Conservation (phyloP, 495 filamentous ascomycete genomes). For the Stereocaulon alpinum region DNA sequence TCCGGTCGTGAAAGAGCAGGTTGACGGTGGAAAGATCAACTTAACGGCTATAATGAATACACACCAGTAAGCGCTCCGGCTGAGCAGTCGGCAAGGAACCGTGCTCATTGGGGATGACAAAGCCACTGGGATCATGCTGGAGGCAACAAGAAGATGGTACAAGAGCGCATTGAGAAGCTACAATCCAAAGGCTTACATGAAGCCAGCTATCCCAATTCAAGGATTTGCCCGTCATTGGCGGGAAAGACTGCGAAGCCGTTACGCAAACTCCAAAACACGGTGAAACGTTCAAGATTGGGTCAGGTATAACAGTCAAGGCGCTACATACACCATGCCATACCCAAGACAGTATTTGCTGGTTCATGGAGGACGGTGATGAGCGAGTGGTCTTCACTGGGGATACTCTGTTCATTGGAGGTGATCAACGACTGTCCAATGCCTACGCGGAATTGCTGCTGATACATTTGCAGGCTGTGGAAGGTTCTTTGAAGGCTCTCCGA, state of each 20-base stretch:
- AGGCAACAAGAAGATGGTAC: conserved; percentile 71
- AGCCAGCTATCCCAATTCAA: conserved; percentile 58
- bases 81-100: conserved; percentile 1
- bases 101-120: conserved; percentile 6
- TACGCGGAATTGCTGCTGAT: neutral
- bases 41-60: conserved; percentile 88
- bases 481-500: conserved; percentile 88
- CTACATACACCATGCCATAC: conserved; percentile 96
- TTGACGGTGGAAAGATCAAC: conserved; percentile 62
- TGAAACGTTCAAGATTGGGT: conserved; percentile 72
- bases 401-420: conserved; percentile 89
- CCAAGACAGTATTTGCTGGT: conserved; percentile 93
- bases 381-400: conserved; percentile 91
- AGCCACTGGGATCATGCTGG: conserved; percentile 95
- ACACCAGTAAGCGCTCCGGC: conserved; percentile 61
- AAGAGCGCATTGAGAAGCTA: conserved; percentile 13
- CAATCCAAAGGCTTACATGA: conserved; percentile 4
- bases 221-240: conserved; percentile 68
- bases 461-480: conserved; percentile 68
- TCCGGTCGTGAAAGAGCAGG: conserved; percentile 65
- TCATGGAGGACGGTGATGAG: conserved; percentile 70
- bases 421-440: neutral
- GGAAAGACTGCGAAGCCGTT: conserved; percentile 73
- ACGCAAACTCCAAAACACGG: conserved; percentile 63
- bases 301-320: conserved; percentile 71